Evolutionary conservation across 768 basidiomycete genomes (phyloP).

Genomic region (Mycena vitilis): DNA sequence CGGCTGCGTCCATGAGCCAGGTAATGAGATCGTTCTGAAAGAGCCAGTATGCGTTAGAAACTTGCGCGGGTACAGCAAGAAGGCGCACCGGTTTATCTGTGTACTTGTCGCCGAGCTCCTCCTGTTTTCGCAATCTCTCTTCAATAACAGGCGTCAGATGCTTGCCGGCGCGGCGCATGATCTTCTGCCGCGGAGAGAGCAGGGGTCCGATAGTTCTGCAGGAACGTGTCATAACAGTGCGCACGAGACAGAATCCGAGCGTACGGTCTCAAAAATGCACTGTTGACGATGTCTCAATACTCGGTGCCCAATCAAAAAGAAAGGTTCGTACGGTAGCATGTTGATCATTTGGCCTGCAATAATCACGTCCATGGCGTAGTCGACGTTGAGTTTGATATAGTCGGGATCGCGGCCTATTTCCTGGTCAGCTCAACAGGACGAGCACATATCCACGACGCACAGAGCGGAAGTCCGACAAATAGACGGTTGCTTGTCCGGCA

Average conservation of each 20-base stretch:
- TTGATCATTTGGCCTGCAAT: conserved; percentile 40
- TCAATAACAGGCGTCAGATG: conserved; percentile 36
- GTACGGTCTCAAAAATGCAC: conserved; percentile 44
- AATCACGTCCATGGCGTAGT: conserved; percentile 43
- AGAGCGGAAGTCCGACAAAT: conserved; percentile 29
- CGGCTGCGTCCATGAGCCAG: conserved; percentile 51
- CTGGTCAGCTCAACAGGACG: background rate
- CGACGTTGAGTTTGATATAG: conserved; percentile 37
- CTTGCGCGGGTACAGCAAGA: background rate
- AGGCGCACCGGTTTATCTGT: conserved; percentile 23
- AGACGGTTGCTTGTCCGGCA: conserved; percentile 22
- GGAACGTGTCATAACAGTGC: background rate
- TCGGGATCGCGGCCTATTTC: conserved; percentile 27
- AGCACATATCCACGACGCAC: conserved; percentile 11
- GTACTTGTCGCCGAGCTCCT: conserved; percentile 37
- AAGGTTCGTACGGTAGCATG: conserved; percentile 37
- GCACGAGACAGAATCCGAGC: conserved; percentile 14
- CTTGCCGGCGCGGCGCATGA: conserved; percentile 30
- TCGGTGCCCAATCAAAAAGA: background rate
- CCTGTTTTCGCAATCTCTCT: conserved; percentile 29
- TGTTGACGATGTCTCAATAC: background rate
- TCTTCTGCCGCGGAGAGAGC: conserved; percentile 27
- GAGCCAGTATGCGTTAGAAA: background rate
- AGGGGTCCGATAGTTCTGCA: conserved; percentile 20
- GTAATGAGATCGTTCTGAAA: conserved; percentile 51